Conservation (phyloP, 202 grass and related monocot species). For the Setaria italica region DNA sequence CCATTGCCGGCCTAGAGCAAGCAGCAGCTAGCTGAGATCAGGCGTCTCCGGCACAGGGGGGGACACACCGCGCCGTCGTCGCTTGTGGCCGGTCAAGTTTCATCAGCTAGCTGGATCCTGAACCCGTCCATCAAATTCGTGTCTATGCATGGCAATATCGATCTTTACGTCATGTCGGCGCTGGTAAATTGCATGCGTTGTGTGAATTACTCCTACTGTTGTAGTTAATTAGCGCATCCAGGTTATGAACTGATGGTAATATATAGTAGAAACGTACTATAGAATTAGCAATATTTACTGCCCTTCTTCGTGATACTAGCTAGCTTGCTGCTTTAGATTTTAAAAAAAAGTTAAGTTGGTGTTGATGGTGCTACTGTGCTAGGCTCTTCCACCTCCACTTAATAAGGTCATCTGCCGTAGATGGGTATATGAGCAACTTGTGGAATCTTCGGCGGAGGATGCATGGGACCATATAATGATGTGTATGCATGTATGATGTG, state of each 20-base stretch:
- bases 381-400: neutral
- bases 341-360: neutral
- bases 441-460: neutral
- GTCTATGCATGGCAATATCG: neutral
- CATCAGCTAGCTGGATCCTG: conserved; percentile 13
- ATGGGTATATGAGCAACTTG: neutral
- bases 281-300: neutral
- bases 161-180: neutral
- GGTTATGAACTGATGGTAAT: conserved; percentile 1
- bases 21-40: neutral
- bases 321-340: neutral
- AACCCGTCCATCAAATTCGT: neutral
- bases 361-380: neutral
- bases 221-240: conserved; percentile 24
- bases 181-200: neutral
- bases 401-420: neutral
- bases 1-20: neutral
- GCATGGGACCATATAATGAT: neutral
- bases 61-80: neutral
- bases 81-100: too few relatives aligned
- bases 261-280: conserved; percentile 12
- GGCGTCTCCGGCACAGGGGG: neutral
- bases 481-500: conserved; percentile 6
- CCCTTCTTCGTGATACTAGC: neutral
- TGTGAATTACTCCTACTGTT: neutral